Evolutionary conservation across 176 grass and related monocot species (phyloP), one percentile per base, ranked within the genome.

Genomic region (Carex kokanica): DNA sequence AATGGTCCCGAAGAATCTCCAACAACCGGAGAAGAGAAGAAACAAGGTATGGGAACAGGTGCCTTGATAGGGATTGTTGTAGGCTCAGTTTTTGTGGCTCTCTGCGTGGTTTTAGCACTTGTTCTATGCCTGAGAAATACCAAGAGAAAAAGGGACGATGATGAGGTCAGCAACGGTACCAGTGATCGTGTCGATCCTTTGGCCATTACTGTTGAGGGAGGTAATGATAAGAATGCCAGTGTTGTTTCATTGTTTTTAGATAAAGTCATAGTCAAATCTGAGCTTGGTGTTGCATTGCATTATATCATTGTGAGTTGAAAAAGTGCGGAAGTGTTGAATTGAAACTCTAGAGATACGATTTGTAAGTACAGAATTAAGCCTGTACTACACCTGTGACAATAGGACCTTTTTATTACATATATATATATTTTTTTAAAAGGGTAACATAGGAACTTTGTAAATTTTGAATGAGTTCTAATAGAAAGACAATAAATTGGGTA

Each of bases 81-180:
- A 60, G 93, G 93, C 68, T 99, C 93, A 4, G 47, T 86, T 70
- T 66, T 91, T 81, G 93, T 78, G 82, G 88, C 57, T 59, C 74
- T 88, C 49, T 90, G 84, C 84, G 56, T 83, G 38, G 29, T 89
- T 84, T 61, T 95, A 82, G 79, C 90, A 73, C 66, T 91, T 81
- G 65, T 88, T 67, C 89, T 93, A 43, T 95, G 86, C 85, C 55
- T 93, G 18, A 23, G 15, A 78, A 84, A 72, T 68, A 29, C 79
- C 70, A 85, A 31, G 71, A 99, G 87, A 91, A 85, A 74, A 83
- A 92, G 88, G 81, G 86, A 96, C 86, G 83, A 85, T 56, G 80
- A 67, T 67, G 36, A 82, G 53, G 81, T 36, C 84, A 87, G 90
- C 82, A 92, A 73, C 11, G 78, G 86, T 85, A 84, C 89, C 83